Evolutionary conservation across 495 filamentous ascomycete genomes (phyloP).

Genomic region (Talaromyces thailandensis): DNA sequence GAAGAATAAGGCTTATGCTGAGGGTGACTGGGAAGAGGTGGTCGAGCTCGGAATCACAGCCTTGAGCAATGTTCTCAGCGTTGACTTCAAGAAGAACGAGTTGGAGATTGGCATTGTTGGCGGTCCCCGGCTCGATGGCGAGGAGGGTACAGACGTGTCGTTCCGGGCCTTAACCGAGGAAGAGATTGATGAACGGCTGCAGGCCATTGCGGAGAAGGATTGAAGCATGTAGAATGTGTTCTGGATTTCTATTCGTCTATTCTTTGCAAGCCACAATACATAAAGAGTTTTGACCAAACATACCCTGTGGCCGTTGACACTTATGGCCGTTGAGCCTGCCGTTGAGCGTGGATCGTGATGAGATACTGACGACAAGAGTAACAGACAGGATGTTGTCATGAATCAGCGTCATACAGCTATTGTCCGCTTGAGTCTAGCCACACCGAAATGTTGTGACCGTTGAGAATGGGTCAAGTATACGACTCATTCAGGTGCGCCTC

Average conservation of each 20-base stretch:
- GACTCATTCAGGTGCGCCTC: background rate
- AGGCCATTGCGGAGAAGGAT: constrained; percentile 97
- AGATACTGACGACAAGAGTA: background rate
- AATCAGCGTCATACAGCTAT: background rate
- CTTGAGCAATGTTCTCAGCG: constrained; percentile 89
- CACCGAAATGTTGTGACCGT: background rate
- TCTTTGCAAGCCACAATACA: background rate
- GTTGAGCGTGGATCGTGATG: background rate
- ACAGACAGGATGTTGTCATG: background rate
- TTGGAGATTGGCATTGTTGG: constrained; percentile 96
- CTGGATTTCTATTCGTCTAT: background rate
- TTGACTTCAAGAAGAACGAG: constrained; percentile 99
- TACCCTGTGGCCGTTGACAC: background rate
- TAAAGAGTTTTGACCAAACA: background rate
- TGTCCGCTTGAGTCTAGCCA: background rate
- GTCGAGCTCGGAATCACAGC: constrained; percentile 93
- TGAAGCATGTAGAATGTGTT: constrained; percentile 47
- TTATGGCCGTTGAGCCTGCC: background rate
- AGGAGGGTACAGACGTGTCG: constrained; percentile 63
- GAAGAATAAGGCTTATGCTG: constrained; percentile 95
- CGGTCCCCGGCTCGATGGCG: constrained; percentile 66
- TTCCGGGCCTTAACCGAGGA: constrained; percentile 92
- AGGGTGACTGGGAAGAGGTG: constrained; percentile 93
- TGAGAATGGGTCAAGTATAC: background rate
- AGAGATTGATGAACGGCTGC: constrained; percentile 95